phyloP scores from a whole-genome alignment of 495 filamentous ascomycete genomes.

The Penicillium maclennaniae region DNA sequence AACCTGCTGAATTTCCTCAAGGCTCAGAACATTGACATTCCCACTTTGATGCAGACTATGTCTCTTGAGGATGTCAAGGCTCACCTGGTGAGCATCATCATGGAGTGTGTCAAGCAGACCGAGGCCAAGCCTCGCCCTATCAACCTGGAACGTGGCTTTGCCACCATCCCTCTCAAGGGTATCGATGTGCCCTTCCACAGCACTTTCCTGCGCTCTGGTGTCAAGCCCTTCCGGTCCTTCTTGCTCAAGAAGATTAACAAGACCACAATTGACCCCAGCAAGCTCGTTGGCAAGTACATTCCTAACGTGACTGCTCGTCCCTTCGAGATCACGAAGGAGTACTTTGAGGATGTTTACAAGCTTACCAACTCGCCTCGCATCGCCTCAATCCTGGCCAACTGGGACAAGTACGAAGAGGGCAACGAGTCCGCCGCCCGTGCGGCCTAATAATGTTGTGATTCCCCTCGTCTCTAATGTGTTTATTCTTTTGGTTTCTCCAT shows the following conservation, averaged over 20 bases:
- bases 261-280: constrained; percentile 93
- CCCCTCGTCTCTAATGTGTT: constrained; percentile 17
- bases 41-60: constrained; percentile 79
- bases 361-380: constrained; percentile 93
- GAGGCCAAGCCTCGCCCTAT: constrained; percentile 83
- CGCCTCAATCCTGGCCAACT: constrained; percentile 82
- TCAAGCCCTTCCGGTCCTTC: constrained; percentile 97
- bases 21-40: constrained; percentile 92
- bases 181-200: constrained; percentile 99
- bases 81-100: constrained; percentile 81
- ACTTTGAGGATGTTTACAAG: constrained; percentile 96
- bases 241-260: constrained; percentile 99
- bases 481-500: constrained; percentile 14
- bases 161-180: constrained; percentile 91
- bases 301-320: constrained; percentile 95
- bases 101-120: constrained; percentile 77
- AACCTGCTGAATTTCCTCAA: constrained; percentile 93
- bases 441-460: constrained; percentile 20
- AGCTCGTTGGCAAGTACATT: constrained; percentile 97
- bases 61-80: constrained; percentile 78
- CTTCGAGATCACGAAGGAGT: constrained; percentile 94
- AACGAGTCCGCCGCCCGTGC: constrained; percentile 26
- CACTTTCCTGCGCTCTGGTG: constrained; percentile 93
- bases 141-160: constrained; percentile 87
- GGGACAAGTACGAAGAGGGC: constrained; percentile 61